Conservation (phyloP, 306 rosid species). For the Senna tora region DNA sequence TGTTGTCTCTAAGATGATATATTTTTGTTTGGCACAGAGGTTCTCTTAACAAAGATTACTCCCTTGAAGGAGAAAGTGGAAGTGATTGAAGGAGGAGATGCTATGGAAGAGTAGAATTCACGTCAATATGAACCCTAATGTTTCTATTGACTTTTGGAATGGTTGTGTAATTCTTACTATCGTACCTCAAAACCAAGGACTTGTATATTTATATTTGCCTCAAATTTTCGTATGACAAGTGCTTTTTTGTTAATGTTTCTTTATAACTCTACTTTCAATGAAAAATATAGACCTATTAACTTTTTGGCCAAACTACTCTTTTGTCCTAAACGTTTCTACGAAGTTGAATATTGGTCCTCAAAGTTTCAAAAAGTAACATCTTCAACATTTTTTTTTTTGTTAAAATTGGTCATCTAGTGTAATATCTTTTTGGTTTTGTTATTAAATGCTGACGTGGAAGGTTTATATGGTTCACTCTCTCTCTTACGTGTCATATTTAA, state of each 20-base stretch:
- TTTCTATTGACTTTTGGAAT: neutral
- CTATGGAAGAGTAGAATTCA: slow-evolving; percentile 65
- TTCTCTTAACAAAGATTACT: slow-evolving; percentile 75
- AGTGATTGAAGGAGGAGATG: slow-evolving; percentile 71
- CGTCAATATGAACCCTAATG: neutral
- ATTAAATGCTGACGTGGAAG: too few relatives aligned
- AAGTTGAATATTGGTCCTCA: too few relatives aligned
- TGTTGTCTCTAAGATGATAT: slow-evolving; percentile 22
- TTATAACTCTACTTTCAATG: neutral
- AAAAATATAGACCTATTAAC: neutral
- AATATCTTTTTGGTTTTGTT: too few relatives aligned
- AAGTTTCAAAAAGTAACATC: too few relatives aligned
- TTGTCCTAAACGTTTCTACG: too few relatives aligned
- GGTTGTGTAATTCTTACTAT: neutral
- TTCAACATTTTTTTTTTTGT: too few relatives aligned
- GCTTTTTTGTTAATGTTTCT: too few relatives aligned
- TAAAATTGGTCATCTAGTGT: too few relatives aligned
- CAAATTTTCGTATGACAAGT: neutral
- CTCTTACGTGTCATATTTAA: too few relatives aligned
- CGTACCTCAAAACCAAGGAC: neutral
- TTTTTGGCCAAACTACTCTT: too few relatives aligned
- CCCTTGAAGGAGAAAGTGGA: slow-evolving; percentile 71
- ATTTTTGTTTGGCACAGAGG: slow-evolving; percentile 66
- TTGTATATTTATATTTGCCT: neutral
- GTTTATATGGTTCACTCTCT: too few relatives aligned